Conservation (phyloP, 306 rosid genomes). For the Styphnolobium japonicum region DNA sequence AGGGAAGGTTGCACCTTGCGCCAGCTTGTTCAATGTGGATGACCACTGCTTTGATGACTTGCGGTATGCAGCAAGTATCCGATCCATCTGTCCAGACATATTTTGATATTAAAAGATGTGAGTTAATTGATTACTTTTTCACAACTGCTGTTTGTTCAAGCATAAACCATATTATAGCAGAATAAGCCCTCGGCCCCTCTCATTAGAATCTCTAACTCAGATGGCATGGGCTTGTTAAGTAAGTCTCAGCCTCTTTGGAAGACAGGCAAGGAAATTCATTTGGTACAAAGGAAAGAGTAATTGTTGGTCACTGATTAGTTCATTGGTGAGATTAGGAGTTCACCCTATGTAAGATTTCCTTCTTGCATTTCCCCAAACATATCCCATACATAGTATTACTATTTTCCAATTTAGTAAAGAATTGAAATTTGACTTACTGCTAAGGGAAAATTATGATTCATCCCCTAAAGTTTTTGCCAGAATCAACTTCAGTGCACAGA, state of each 20-base stretch:
- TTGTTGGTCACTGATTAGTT: not conserved
- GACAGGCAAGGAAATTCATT: not conserved
- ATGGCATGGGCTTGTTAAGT: not conserved
- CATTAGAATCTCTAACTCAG: not conserved
- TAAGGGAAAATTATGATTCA: not conserved
- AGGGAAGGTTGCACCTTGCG: slow-evolving; percentile 37
- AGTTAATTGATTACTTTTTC: slow-evolving; percentile 39
- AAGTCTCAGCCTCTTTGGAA: not conserved
- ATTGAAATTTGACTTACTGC: not conserved
- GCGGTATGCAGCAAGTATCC: slow-evolving; percentile 67
- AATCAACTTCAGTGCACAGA: not conserved
- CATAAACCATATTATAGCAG: not conserved
- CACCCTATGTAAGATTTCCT: not conserved
- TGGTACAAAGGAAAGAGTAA: not conserved
- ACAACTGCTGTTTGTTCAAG: not conserved
- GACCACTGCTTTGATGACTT: slow-evolving; percentile 95
- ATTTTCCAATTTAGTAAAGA: not conserved
- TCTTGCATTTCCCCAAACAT: not conserved
- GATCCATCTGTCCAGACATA: slow-evolving; percentile 34
- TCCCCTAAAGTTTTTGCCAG: not conserved
- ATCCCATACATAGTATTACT: not conserved
- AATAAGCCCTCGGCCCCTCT: not conserved
- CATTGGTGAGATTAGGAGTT: not conserved
- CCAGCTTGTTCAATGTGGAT: slow-evolving; percentile 52
- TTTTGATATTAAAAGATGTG: not conserved